Conservation (phyloP, 2,329 filamentous ascomycete species). For the Amphichorda felina region DNA sequence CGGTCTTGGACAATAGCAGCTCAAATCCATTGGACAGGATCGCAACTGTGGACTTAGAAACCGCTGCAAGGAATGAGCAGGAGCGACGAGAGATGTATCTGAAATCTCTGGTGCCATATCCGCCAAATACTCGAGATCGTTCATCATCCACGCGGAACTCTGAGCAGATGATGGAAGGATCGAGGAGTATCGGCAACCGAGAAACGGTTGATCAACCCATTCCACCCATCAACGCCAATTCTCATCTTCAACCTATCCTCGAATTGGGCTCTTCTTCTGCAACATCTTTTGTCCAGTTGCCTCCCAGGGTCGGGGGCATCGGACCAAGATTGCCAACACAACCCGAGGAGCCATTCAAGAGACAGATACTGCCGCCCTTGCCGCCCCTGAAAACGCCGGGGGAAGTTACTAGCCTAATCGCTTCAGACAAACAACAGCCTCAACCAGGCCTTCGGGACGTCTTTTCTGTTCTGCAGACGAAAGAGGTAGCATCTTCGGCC, state of each 20-base stretch:
- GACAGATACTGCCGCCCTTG: not conserved
- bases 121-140: too few relatives aligned
- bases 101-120: too few relatives aligned
- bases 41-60: conserved; percentile 35
- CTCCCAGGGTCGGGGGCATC: conserved; percentile 36
- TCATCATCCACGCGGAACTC: too few relatives aligned
- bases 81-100: conserved; percentile 24
- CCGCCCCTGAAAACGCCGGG: conserved; percentile 1
- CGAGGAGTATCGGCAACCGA: conserved; percentile 9
- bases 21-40: conserved; percentile 31
- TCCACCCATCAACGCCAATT: conserved; percentile 1
- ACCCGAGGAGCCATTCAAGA: not conserved
- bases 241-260: conserved; percentile 6
- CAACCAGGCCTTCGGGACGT: too few relatives aligned
- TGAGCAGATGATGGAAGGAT: not conserved
- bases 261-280: conserved; percentile 16
- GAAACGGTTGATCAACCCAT: conserved; percentile 19
- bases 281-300: conserved; percentile 36
- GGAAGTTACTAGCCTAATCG: not conserved
- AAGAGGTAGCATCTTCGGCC: not conserved
- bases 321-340: conserved; percentile 37
- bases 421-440: too few relatives aligned
- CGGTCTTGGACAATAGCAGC: conserved; percentile 24
- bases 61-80: conserved; percentile 33
- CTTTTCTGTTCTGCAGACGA: too few relatives aligned